These are phyloP conservation scores for Venturia pyrina DNA, from an alignment of 2,329 filamentous ascomycete genomes.

Conservation along the genomic window DNA sequence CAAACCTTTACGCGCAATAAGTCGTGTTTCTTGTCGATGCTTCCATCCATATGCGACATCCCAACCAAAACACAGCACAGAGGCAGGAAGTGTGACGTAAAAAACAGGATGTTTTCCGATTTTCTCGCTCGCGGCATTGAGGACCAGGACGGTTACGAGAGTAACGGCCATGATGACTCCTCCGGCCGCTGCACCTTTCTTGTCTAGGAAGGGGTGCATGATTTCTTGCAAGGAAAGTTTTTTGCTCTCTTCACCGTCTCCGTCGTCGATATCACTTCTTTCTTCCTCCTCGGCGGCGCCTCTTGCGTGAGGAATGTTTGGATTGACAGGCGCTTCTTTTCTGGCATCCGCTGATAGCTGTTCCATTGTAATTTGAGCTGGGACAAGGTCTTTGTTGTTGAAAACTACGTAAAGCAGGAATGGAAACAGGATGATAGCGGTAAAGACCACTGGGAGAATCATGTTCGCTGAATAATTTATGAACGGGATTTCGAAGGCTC, in stretches of 20 bases:
- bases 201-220: slow-evolving; percentile 65
- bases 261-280: slow-evolving; percentile 19
- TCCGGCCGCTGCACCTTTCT: slow-evolving; percentile 53
- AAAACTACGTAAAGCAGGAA: slow-evolving; percentile 63
- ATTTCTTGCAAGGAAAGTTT: slow-evolving; percentile 59
- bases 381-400: slow-evolving; percentile 52
- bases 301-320: slow-evolving; percentile 58
- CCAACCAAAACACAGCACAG: slow-evolving; percentile 58
- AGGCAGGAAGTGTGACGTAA: slow-evolving; percentile 60
- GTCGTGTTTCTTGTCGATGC: slow-evolving; percentile 51
- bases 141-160: slow-evolving; percentile 52
- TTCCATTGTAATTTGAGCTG: slow-evolving; percentile 56
- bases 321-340: slow-evolving; percentile 47
- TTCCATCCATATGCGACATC: slow-evolving; percentile 56
- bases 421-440: slow-evolving; percentile 57
- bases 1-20: slow-evolving; percentile 49
- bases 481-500: slow-evolving; percentile 62
- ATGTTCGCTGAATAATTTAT: slow-evolving; percentile 68
- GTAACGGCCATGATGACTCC: slow-evolving; percentile 57
- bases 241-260: slow-evolving; percentile 43
- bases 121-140: slow-evolving; percentile 51
- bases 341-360: slow-evolving; percentile 50
- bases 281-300: slow-evolving; percentile 46
- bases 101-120: slow-evolving; percentile 49
- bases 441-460: slow-evolving; percentile 61